Conservation (phyloP, 2,329 filamentous ascomycete genomes). For the Fusarium mangiferae region DNA sequence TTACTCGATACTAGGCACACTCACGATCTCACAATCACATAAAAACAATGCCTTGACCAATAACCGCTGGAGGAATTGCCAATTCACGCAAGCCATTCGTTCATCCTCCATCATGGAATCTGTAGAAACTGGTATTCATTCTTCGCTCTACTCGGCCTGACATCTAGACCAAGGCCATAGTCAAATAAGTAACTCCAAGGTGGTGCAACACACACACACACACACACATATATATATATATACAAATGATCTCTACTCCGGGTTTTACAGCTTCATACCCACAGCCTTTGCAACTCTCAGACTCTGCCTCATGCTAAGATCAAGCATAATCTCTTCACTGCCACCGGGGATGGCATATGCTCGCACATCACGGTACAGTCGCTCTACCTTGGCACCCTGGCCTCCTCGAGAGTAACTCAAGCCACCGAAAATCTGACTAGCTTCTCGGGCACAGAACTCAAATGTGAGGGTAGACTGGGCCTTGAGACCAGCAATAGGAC, state of each 20-base stretch:
- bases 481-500: constrained; percentile 92
- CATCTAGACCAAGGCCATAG: not conserved
- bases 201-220: not conserved
- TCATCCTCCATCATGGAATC: not conserved
- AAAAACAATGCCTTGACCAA: not conserved
- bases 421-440: constrained; percentile 96
- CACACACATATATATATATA: not conserved
- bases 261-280: constrained; percentile 89
- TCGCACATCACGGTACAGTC: constrained; percentile 92
- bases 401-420: constrained; percentile 92
- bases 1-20: not conserved
- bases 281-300: constrained; percentile 88
- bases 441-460: constrained; percentile 97
- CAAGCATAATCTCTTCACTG: constrained; percentile 98
- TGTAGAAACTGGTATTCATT: constrained; percentile 7
- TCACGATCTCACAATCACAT: not conserved
- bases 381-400: constrained; percentile 94
- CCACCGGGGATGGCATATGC: constrained; percentile 97
- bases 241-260: constrained; percentile 15
- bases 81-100: not conserved
- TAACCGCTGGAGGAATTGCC: not conserved
- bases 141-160: constrained; percentile 17
- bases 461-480: constrained; percentile 94
- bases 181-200: constrained; percentile 19
- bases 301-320: constrained; percentile 92